Conservation (phyloP, 2,329 filamentous ascomycete species). For the Aspergillus arachidicola region DNA sequence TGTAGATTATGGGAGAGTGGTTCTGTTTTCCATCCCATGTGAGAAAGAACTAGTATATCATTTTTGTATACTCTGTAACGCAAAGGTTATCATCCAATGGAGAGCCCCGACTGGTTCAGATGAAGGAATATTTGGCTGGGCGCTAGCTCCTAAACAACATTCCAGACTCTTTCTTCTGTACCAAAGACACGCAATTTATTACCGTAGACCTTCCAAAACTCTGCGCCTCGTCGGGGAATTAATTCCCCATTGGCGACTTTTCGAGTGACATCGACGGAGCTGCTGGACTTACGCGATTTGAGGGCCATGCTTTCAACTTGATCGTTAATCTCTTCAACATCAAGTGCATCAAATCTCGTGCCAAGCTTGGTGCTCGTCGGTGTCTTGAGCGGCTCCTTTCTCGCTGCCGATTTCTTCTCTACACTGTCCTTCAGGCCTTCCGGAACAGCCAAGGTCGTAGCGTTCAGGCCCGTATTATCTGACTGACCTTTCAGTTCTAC, state of each 20-base stretch:
- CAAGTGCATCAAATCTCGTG: constrained; percentile 33
- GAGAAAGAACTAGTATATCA: neutral
- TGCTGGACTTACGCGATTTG: neutral
- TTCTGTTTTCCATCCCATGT: neutral
- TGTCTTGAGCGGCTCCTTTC: neutral
- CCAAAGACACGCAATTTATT: constrained; percentile 65
- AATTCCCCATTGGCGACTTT: constrained; percentile 42
- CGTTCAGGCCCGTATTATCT: neutral
- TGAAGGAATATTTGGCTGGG: neutral
- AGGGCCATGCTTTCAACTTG: neutral
- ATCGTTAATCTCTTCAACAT: constrained; percentile 21
- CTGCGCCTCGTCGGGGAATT: constrained; percentile 55
- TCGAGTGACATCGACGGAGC: constrained; percentile 18
- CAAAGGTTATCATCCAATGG: neutral
- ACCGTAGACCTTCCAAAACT: constrained; percentile 61
- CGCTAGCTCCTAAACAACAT: constrained; percentile 3
- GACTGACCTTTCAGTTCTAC: neutral
- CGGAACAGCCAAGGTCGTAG: neutral
- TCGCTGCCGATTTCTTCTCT: neutral
- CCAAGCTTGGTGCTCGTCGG: constrained; percentile 15
- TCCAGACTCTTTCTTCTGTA: constrained; percentile 55
- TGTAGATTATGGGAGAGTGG: neutral
- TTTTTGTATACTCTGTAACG: neutral
- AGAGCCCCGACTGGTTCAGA: neutral
- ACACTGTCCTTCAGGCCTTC: neutral